Evolutionary conservation across 2,329 filamentous ascomycete species (phyloP).

Genomic region (Endocalyx cinctus): DNA sequence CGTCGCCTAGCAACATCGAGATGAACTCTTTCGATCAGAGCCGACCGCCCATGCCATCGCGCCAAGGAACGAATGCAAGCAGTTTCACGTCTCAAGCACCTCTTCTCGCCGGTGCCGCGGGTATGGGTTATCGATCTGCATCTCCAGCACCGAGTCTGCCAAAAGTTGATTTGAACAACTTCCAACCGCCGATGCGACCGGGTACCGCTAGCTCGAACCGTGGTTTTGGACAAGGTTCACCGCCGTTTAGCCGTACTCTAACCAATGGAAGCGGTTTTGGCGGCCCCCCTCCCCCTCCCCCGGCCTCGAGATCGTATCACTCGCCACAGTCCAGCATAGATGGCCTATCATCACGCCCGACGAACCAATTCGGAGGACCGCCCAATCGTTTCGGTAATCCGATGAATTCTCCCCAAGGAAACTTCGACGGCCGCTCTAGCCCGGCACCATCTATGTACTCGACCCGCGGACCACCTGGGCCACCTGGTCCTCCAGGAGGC

Average conservation of each 20-base stretch:
- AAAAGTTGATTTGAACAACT: slow-evolving; percentile 23
- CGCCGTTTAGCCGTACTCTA: slow-evolving; percentile 17
- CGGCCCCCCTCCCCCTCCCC: too few species aligned
- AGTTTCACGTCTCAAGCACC: slow-evolving; percentile 63
- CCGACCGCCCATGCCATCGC: slow-evolving; percentile 41
- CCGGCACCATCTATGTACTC: too few species aligned
- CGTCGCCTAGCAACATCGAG: slow-evolving; percentile 49
- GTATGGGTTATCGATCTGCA: slow-evolving; percentile 51
- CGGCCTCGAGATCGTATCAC: too few species aligned
- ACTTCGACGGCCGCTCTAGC: slow-evolving; percentile 18
- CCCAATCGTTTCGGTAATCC: slow-evolving; percentile 26
- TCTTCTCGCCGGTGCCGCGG: slow-evolving; percentile 53
- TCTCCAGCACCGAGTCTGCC: slow-evolving; percentile 34
- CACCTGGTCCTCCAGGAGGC: too few species aligned
- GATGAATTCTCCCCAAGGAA: slow-evolving; percentile 16
- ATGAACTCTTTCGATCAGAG: slow-evolving; percentile 49
- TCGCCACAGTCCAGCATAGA: too few species aligned
- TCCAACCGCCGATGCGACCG: slow-evolving; percentile 27
- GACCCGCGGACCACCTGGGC: too few species aligned
- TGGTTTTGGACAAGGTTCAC: slow-evolving; percentile 24
- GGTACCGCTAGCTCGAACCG: slow-evolving; percentile 33
- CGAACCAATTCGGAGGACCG: too few species aligned
- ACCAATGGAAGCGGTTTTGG: slow-evolving; percentile 16
- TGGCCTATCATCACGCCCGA: too few species aligned
- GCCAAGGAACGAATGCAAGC: slow-evolving; percentile 37